Evolutionary conservation across 768 basidiomycete species (phyloP).

Genomic region (Tricholoma saponaceum): DNA sequence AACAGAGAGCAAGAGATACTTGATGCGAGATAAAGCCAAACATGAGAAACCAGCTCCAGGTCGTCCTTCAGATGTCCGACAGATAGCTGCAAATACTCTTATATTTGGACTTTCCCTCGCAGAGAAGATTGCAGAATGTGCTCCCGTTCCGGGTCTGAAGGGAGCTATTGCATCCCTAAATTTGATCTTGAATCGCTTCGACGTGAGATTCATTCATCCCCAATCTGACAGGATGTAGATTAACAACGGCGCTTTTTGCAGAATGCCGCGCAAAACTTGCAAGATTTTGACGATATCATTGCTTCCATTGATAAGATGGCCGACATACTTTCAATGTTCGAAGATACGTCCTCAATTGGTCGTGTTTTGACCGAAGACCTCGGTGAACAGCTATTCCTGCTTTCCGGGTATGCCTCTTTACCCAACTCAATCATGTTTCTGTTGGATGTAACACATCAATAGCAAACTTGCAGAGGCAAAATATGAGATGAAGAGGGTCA

Average conservation of each 20-base stretch:
- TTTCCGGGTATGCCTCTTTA: constrained; percentile 6
- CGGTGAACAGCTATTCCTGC: constrained; percentile 11
- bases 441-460: background rate
- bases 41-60: background rate
- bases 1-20: background rate
- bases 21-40: background rate
- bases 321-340: constrained; percentile 12
- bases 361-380: constrained; percentile 13
- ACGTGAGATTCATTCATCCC: constrained; percentile 2
- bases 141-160: constrained; percentile 11
- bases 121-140: constrained; percentile 13
- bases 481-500: constrained; percentile 4
- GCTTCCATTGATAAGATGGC: constrained; percentile 8
- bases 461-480: constrained; percentile 7
- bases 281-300: constrained; percentile 9
- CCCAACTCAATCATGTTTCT: background rate
- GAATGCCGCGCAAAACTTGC: constrained; percentile 8
- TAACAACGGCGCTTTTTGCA: background rate
- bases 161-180: constrained; percentile 8
- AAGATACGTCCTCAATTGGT: constrained; percentile 9
- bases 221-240: background rate
- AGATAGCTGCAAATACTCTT: constrained; percentile 9
- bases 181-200: constrained; percentile 7
- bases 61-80: constrained; percentile 2
- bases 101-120: constrained; percentile 12